These are phyloP conservation scores for Alternaria alternata DNA, from an alignment of 2,329 filamentous ascomycete genomes.

Conservation along the genomic window DNA sequence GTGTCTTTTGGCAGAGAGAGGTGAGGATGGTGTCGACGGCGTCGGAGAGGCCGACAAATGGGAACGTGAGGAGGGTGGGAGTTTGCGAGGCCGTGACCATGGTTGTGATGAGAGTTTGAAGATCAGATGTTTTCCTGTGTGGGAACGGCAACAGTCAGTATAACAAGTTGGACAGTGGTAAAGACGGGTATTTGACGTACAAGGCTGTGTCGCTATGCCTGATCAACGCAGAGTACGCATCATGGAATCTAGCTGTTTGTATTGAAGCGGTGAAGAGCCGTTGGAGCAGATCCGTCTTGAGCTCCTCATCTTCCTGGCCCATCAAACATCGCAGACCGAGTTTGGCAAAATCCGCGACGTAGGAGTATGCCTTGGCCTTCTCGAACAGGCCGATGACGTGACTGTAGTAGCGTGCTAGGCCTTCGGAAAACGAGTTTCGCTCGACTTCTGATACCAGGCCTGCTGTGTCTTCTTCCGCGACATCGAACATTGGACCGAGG, in stretches of 20 bases:
- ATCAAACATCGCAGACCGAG: conserved; percentile 64
- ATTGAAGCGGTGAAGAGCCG: conserved; percentile 85
- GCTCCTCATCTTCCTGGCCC: conserved; percentile 38
- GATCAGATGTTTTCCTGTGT: conserved; percentile 68
- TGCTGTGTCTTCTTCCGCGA: conserved; percentile 55
- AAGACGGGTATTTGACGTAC: conserved; percentile 36
- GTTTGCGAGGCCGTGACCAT: conserved; percentile 49
- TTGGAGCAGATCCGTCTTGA: conserved; percentile 68
- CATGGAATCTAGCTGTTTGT: conserved; percentile 79
- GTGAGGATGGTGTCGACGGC: conserved; percentile 81
- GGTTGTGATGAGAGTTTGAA: conserved; percentile 68
- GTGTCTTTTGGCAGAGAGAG: conserved; percentile 72
- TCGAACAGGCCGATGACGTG: conserved; percentile 88
- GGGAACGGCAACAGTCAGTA: conserved; percentile 17
- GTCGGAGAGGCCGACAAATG: conserved; percentile 78
- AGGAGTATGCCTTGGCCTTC: conserved; percentile 75
- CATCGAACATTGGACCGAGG: conserved; percentile 43
- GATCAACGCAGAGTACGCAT: conserved; percentile 81
- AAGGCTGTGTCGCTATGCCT: conserved; percentile 76
- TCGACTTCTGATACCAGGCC: conserved; percentile 77
- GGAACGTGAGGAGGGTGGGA: conserved; percentile 69
- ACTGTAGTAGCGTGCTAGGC: conserved; percentile 83
- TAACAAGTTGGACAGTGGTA: background rate
- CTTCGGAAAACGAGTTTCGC: conserved; percentile 71
- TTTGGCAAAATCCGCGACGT: conserved; percentile 83